Evolutionary conservation across 2,329 filamentous ascomycete genomes (phyloP), one percentile per base, ranked within the genome.

Genomic region (Fusarium armeniacum): DNA sequence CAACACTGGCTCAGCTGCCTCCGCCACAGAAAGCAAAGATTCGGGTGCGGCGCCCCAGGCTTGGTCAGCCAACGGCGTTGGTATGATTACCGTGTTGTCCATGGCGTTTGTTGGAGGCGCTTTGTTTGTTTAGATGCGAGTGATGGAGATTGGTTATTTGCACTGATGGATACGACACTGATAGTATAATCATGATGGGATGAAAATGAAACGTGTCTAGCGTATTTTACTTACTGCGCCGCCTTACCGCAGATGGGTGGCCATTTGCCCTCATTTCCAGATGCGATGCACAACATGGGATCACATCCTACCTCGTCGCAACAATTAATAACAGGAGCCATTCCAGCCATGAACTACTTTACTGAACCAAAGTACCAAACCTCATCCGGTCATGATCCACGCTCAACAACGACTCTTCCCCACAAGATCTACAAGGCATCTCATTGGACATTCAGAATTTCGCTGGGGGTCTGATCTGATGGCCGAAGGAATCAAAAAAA

Each of bases 21-120:
- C 75, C 7, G 49, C 69, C 4, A 69, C 76, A 18, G 58, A 66
- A 9, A 67, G 56, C 47, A 55, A 63, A 11, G 70, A 56, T 58
- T 76, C 76, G 16, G 78, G 76, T 16, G 51, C 73, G 10, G 64
- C 71, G 16, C 54, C 76, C 24, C 71, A 73, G 50, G 64, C 62
- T 18, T 74, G 73, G 74, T 67, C 74, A 7, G 50, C 56, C 12
- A 70, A 59, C 51, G 68, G 73, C 46, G 69, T 47, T 58, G 64
- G 57, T 44, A 69, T 56, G 50, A 63, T 78, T 36, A 70, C 76
- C 28, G 54, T 70, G 18, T 51, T 77, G 53, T 70, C 73, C 30
- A 76, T 79, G 73, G 74, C 68, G 12, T 54, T 76, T 40, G 69
- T 75, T 12, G 78, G 77, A 12, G 76, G 73, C 22, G 77, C 73